A percentile compares a stretch with the other conserved stretches of the same genome.
Conservation (phyloP, 257 asterid genomes). For the Forsythia viridissima region DNA sequence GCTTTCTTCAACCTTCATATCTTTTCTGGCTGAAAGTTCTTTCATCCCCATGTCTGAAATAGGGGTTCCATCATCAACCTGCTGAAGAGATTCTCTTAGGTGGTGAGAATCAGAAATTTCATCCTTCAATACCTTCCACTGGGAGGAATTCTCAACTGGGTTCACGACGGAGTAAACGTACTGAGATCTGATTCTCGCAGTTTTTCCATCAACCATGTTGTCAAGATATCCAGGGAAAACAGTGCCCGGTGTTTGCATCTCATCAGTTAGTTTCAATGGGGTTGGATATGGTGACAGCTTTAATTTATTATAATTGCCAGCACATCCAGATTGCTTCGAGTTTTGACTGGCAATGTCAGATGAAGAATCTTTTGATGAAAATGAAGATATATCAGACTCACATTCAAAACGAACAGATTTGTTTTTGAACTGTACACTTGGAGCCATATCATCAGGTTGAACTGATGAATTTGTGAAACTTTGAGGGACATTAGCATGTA, state of each 20-base stretch:
- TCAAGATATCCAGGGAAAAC: conserved; percentile 64
- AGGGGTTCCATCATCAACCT: conserved; percentile 29
- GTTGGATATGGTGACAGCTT: conserved; percentile 73
- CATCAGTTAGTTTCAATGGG: conserved; percentile 73
- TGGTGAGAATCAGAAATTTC: conserved; percentile 36
- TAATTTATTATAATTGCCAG: conserved; percentile 23
- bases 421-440: conserved; percentile 36
- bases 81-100: conserved; percentile 28
- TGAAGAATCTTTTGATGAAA: conserved; percentile 50
- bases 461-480: conserved; percentile 32
- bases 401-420: conserved; percentile 49
- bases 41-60: conserved; percentile 22
- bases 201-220: conserved; percentile 44
- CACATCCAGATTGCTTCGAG: conserved; percentile 38
- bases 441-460: conserved; percentile 38
- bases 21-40: conserved; percentile 38
- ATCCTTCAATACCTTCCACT: conserved; percentile 45
- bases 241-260: conserved; percentile 95
- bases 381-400: conserved; percentile 38
- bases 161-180: conserved; percentile 55
- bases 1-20: conserved; percentile 47
- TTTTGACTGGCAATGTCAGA: conserved; percentile 43
- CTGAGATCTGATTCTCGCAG: conserved; percentile 62
- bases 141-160: conserved; percentile 42
- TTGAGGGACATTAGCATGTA: conserved; percentile 23